Percentiles rank a stretch among this genome's conserved stretches.
These are phyloP conservation scores for Stenogyne calaminthoides DNA, from an alignment of 305 asterid species.

Conservation along the genomic window DNA sequence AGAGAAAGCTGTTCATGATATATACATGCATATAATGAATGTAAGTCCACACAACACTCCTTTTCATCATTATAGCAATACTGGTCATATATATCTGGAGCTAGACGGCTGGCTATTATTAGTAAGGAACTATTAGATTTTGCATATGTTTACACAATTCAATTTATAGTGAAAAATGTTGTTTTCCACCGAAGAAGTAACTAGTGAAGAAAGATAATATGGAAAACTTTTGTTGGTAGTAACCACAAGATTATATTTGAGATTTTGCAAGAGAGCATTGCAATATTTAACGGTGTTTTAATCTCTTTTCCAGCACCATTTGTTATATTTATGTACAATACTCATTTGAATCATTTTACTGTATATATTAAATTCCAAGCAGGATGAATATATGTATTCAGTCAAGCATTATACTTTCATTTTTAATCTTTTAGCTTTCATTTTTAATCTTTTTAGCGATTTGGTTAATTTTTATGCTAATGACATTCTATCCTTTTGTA, in stretches of 20 bases:
- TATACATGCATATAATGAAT: slow-evolving; percentile 79
- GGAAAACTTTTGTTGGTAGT: not conserved
- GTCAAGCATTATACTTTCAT: not conserved
- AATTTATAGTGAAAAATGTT: no score
- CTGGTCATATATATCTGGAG: not conserved
- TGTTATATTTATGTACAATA: not conserved
- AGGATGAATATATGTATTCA: not conserved
- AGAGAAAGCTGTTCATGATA: slow-evolving; percentile 94
- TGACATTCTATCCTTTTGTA: slow-evolving; percentile 10
- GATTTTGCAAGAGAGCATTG: not conserved
- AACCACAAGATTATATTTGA: not conserved
- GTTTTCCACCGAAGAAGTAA: not conserved
- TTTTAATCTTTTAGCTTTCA: no score
- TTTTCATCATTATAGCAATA: not conserved
- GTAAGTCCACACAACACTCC: slow-evolving; percentile 49
- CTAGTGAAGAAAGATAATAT: not conserved
- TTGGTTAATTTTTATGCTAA: slow-evolving; percentile 23
- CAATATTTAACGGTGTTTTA: not conserved
- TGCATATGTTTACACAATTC: slow-evolving; percentile 1
- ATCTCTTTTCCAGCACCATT: not conserved
- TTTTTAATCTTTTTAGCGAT: not conserved
- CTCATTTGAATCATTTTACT: not conserved
- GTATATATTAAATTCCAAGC: not conserved
- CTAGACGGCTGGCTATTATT: not conserved
- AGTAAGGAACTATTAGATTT: not conserved